These are phyloP conservation scores for Wallacemonas collosoma DNA, from an alignment of 208 protist species.

Conservation along the genomic window DNA sequence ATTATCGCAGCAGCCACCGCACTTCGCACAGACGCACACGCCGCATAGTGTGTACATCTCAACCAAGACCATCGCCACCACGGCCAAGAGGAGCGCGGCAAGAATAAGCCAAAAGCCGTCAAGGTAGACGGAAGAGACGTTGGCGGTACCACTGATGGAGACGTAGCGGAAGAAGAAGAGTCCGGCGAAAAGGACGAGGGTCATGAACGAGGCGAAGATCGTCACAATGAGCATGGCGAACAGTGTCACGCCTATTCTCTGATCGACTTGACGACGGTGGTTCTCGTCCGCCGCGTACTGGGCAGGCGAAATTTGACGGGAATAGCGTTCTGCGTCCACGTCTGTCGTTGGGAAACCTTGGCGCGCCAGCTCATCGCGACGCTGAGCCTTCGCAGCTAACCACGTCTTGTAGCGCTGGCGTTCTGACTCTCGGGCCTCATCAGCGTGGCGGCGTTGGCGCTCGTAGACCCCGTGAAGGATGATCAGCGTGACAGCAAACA, in stretches of 20 bases:
- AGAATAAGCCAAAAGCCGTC: slow-evolving; percentile 8
- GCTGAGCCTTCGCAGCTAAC: background rate
- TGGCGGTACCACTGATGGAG: background rate
- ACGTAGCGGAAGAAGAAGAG: slow-evolving; percentile 9
- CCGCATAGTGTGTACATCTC: background rate
- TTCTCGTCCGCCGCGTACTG: background rate
- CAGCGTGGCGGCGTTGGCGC: background rate
- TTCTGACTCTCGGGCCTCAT: background rate
- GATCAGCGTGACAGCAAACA: background rate
- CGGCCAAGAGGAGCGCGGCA: background rate
- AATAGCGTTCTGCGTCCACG: background rate
- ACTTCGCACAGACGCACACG: background rate
- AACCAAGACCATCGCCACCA: slow-evolving; percentile 1
- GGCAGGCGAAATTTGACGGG: background rate
- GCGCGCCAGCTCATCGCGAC: background rate
- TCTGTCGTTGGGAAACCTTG: background rate
- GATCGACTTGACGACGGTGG: background rate
- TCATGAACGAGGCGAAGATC: slow-evolving; percentile 5
- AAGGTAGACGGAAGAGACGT: background rate
- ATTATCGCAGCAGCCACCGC: background rate
- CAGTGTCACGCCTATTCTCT: slow-evolving; percentile 2
- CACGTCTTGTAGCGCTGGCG: background rate
- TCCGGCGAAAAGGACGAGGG: background rate
- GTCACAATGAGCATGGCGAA: slow-evolving; percentile 3
- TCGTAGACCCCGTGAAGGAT: background rate